phyloP scores from a whole-genome alignment of 495 filamentous ascomycete genomes.

The Neurospora cerealis region DNA sequence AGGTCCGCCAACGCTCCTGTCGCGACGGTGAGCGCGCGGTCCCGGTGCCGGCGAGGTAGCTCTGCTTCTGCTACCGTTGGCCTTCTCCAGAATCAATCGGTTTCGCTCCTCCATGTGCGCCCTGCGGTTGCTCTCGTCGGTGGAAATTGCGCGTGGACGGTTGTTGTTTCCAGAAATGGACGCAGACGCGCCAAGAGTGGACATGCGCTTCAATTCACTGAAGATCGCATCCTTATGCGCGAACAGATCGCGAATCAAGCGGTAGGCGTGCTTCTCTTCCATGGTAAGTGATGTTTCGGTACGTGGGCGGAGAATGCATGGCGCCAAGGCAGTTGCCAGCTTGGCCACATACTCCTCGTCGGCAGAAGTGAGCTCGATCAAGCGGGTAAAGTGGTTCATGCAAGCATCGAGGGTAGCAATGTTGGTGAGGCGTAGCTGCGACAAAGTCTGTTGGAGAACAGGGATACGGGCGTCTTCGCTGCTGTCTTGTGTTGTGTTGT shows the following conservation, averaged over 20 bases:
- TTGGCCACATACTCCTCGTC: constrained; percentile 75
- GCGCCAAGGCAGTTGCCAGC: constrained; percentile 69
- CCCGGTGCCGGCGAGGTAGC: constrained; percentile 65
- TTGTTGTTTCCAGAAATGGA: constrained; percentile 35
- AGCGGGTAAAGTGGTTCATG: constrained; percentile 93
- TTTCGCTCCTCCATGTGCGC: constrained; percentile 87
- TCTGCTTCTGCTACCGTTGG: constrained; percentile 47
- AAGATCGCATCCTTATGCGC: constrained; percentile 92
- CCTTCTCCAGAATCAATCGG: constrained; percentile 65
- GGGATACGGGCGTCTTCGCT: constrained; percentile 66
- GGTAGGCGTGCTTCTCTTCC: constrained; percentile 88
- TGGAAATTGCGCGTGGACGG: constrained; percentile 81
- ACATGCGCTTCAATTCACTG: constrained; percentile 87
- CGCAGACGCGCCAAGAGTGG: constrained; percentile 50
- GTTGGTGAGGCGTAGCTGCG: constrained; percentile 89
- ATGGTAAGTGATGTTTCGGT: constrained; percentile 81
- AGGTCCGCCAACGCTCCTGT: constrained; percentile 69
- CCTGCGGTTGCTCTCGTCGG: constrained; percentile 91
- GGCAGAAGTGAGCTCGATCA: constrained; percentile 93
- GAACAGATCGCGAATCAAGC: constrained; percentile 87
- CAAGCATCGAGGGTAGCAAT: constrained; percentile 97
- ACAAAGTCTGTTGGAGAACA: constrained; percentile 90
- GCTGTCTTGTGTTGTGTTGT: constrained; percentile 66
- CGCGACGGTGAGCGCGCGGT: constrained; percentile 52
- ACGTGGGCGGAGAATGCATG: constrained; percentile 81